Evolutionary conservation across 2,329 filamentous ascomycete species (phyloP), one percentile per base, ranked within the genome.

Genomic region (Verticillium tricorpus): DNA sequence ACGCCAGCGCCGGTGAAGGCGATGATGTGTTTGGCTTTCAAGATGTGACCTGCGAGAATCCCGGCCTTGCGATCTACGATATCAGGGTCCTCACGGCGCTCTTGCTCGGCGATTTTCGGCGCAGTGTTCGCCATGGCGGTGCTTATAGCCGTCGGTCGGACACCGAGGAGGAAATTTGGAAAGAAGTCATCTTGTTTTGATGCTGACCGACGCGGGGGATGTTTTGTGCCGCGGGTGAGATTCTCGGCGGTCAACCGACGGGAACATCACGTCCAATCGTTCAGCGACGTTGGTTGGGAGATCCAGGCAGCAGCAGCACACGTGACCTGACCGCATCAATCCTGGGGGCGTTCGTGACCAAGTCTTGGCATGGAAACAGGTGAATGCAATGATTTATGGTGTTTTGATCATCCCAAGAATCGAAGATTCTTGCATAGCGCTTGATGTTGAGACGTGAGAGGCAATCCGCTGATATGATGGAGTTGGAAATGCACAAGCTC

Each of bases 1-100:
- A 82, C 68, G 0, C 80, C 79, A 0, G 79, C 79, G 0, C 79
- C 78, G 0, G 79, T 82, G 57, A 80, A 81, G 1, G 72, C 76
- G 11, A 82, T 78, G 17, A 81, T 74, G 64, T 81, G 77, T 31
- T 76, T 78, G 71, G 77, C 79, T 39, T 71, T 72, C 25, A 64
- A 68, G 28, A 82, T 80, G 17, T 70, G 69, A 1, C 71, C 66
- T 0, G 70, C 77, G 0, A 81, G 71, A 1, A 63, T 63, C 6
- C 71, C 66, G 0, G 76, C 78, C 61, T 81, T 80, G 22, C 63
- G 60, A 14, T 77, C 72, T 1, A 65, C 45, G 0, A 25, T n/a
- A 17, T 17, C 32, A 2, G 25, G 31, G 19, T 52, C 11, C 32
- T 64, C 63, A 2, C 22, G 59, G 1, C 59, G 59, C 37, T 64